These are phyloP conservation scores for Globisporangium radiosum DNA, from an alignment of 352 stramenopile genomes.

Conservation along the genomic window DNA sequence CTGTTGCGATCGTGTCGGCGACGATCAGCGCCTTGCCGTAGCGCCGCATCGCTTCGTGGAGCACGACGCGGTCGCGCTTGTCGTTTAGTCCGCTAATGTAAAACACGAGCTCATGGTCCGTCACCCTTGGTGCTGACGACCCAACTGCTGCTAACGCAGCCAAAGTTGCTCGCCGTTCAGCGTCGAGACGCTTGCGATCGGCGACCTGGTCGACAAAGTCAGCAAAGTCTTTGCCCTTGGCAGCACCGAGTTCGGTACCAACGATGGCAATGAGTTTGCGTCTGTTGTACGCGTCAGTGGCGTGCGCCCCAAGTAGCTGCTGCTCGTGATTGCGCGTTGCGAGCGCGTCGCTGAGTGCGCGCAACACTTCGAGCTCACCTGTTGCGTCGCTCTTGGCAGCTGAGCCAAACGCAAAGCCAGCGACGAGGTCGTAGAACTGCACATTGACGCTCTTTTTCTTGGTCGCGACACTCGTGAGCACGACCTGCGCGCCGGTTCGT, in stretches of 20 bases:
- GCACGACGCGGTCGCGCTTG: slow-evolving; percentile 81
- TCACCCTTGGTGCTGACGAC: slow-evolving; percentile 5
- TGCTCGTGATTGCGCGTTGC: slow-evolving; percentile 3
- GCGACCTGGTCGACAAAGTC: slow-evolving; percentile 64
- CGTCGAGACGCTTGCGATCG: slow-evolving; percentile 23
- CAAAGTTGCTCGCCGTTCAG: slow-evolving; percentile 7
- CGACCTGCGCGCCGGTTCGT: slow-evolving; percentile 12
- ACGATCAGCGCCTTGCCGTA: slow-evolving; percentile 75
- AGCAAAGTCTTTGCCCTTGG: slow-evolving; percentile 69
- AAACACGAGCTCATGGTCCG: slow-evolving; percentile 46
- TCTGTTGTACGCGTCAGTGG: slow-evolving; percentile 41
- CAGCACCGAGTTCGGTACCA: slow-evolving; percentile 41
- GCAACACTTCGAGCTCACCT: neutral
- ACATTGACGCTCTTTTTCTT: slow-evolving; percentile 27
- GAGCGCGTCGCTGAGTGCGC: slow-evolving; percentile 6
- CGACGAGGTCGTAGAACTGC: slow-evolving; percentile 32
- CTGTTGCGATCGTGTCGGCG: slow-evolving; percentile 85
- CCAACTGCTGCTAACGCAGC: slow-evolving; percentile 4
- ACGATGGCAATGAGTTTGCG: slow-evolving; percentile 46
- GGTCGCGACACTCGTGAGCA: slow-evolving; percentile 30
- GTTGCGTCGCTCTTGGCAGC: neutral
- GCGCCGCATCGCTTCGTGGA: slow-evolving; percentile 88
- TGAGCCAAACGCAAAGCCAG: slow-evolving; percentile 21
- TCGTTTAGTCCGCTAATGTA: slow-evolving; percentile 77
- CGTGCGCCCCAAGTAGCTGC: slow-evolving; percentile 18